A percentile compares a stretch with the other conserved stretches of the same genome.
Conservation (phyloP, 2,329 filamentous ascomycete species). For the Diaporthe longicolla region DNA sequence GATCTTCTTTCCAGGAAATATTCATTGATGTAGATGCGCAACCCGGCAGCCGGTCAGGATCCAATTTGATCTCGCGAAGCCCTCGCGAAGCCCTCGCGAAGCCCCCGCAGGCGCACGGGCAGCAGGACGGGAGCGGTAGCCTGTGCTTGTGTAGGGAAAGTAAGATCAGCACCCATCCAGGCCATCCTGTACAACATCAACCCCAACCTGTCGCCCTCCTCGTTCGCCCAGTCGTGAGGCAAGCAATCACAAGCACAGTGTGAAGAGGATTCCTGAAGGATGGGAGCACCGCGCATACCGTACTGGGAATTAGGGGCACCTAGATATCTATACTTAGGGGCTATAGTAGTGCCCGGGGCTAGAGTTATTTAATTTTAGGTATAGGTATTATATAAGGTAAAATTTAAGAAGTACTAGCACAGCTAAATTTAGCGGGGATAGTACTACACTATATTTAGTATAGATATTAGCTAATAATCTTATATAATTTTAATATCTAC, state of each 20-base stretch:
- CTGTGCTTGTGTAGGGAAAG: not conserved
- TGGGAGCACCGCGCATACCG: not conserved
- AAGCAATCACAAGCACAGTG: not conserved
- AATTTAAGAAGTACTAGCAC: too few relatives aligned
- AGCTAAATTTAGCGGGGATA: too few relatives aligned
- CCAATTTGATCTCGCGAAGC: not conserved
- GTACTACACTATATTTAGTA: too few relatives aligned
- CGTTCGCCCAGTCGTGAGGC: not conserved
- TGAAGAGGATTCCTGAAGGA: not conserved
- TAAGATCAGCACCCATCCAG: conserved; percentile 9
- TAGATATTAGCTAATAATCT: too few relatives aligned
- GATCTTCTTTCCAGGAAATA: too few relatives aligned
- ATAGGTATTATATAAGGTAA: too few relatives aligned
- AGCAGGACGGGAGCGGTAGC: not conserved
- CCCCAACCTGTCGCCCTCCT: not conserved
- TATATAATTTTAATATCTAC: too few relatives aligned
- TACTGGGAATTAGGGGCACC: too few relatives aligned
- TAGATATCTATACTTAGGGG: too few relatives aligned
- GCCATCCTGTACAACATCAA: not conserved
- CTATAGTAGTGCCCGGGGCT: too few relatives aligned
- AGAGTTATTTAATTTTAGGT: too few relatives aligned
- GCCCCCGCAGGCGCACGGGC: not conserved
- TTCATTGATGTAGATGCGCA: not conserved
- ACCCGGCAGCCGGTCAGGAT: not conserved
- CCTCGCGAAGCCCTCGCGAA: not conserved